Evolutionary conservation across 2,329 filamentous ascomycete genomes (phyloP).

Genomic region (Microdochium bolleyi): DNA sequence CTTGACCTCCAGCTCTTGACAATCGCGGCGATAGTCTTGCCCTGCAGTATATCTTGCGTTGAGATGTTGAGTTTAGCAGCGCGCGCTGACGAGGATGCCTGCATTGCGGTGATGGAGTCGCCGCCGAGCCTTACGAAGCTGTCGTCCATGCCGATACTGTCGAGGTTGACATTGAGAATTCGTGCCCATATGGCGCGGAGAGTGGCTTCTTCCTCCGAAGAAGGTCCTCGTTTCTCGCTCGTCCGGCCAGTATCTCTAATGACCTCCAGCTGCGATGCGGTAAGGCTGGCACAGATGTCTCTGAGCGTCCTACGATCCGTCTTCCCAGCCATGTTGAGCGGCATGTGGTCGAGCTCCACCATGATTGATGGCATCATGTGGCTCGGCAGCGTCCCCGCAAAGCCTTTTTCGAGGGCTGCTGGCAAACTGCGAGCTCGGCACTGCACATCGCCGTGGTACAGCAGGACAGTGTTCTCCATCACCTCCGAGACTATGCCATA

Average conservation of each 20-base stretch:
- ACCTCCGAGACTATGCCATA: neutral
- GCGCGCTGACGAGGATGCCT: neutral
- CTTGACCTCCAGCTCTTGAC: neutral
- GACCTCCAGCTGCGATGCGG: neutral
- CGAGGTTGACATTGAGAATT: neutral
- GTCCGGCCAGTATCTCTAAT: constrained; percentile 13
- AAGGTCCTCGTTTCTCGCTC: constrained; percentile 32
- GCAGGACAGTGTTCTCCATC: neutral
- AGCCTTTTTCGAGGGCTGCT: neutral
- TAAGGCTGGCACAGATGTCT: neutral
- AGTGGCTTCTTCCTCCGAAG: constrained; percentile 31
- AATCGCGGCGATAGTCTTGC: constrained; percentile 7
- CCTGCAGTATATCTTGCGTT: neutral
- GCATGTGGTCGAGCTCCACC: constrained; percentile 3
- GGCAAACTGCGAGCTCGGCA: neutral
- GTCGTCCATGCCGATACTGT: constrained; percentile 3
- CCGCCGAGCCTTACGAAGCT: constrained; percentile 22
- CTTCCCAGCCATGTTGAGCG: constrained; percentile 4
- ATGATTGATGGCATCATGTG: constrained; percentile 6
- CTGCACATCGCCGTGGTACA: neutral
- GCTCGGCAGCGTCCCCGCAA: neutral
- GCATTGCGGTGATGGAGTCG: constrained; percentile 11
- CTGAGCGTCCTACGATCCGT: constrained; percentile 3
- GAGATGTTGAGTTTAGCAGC: neutral
- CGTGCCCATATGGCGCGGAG: neutral